Percentiles rank a stretch among this genome's conserved stretches.
Conservation (phyloP, 139 green algal genomes). For the Ostreobium quekettii region DNA sequence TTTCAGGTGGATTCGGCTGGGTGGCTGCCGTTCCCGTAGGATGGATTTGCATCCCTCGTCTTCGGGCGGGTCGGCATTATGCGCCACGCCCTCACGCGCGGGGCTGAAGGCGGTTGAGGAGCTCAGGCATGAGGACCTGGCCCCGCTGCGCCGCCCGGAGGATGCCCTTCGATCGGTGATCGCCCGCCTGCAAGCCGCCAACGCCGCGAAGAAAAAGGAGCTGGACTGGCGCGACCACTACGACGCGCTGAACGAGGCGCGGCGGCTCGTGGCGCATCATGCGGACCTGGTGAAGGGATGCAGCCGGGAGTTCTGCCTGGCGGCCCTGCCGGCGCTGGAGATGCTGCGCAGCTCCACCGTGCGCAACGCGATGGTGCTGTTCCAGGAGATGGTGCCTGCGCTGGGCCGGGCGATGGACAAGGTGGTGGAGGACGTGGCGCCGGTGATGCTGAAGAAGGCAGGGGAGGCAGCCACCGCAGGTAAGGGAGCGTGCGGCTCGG, state of each 20-base stretch:
- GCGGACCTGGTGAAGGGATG: conserved; percentile 22
- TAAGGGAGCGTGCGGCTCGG: not conserved
- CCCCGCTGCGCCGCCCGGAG: conserved; percentile 34
- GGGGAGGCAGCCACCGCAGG: conserved; percentile 57
- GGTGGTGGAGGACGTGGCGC: conserved; percentile 69
- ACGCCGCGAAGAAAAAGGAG: conserved; percentile 61
- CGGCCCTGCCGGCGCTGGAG: conserved; percentile 51
- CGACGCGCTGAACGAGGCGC: conserved; percentile 53
- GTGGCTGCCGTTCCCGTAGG: no score
- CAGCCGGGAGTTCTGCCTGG: conserved; percentile 46
- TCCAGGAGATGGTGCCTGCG: conserved; percentile 51
- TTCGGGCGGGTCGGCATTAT: no score
- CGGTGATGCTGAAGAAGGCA: conserved; percentile 67
- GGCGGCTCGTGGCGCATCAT: conserved; percentile 60
- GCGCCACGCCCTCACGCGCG: no score
- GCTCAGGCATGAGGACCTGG: conserved; percentile 32
- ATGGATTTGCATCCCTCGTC: no score
- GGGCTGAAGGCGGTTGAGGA: conserved; percentile 24
- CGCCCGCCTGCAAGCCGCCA: conserved; percentile 39
- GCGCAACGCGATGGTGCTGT: conserved; percentile 53
- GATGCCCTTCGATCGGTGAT: conserved; percentile 31
- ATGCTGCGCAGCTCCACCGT: conserved; percentile 55
- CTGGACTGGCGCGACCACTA: conserved; percentile 74
- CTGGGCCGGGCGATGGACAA: conserved; percentile 46
- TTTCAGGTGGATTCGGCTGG: no score